These are phyloP conservation scores for Magnusiomyces sp. DNA, from an alignment of 1,139 yeast genomes.

Conservation along the genomic window DNA sequence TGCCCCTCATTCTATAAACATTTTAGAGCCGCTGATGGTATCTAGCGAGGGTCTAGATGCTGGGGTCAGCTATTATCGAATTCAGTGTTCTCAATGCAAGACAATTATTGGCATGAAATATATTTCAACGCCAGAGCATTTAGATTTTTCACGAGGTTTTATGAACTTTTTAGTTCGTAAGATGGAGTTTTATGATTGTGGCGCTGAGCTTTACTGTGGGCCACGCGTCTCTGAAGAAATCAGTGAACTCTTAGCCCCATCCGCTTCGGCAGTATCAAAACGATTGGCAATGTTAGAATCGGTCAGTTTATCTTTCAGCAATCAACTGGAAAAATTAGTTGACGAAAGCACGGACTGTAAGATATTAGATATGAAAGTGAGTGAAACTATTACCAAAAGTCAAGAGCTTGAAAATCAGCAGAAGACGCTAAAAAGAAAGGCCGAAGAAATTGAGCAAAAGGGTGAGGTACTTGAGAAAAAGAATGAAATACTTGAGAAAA, in stretches of 20 bases:
- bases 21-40: background rate
- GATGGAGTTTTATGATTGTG: slow-evolving; percentile 9
- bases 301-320: background rate
- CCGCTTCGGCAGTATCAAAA: slow-evolving; percentile 6
- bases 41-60: slow-evolving; percentile 5
- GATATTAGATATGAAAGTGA: background rate
- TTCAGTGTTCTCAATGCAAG: slow-evolving; percentile 7
- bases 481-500: background rate
- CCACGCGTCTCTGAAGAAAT: slow-evolving; percentile 5
- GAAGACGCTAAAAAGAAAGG: background rate
- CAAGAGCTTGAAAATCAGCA: background rate
- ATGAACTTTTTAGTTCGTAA: slow-evolving; percentile 7
- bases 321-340: background rate
- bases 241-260: slow-evolving; percentile 7
- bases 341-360: background rate
- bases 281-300: slow-evolving; percentile 11
- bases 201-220: background rate
- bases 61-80: slow-evolving; percentile 7
- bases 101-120: slow-evolving; percentile 8
- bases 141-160: slow-evolving; percentile 12
- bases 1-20: slow-evolving; percentile 8
- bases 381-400: background rate
- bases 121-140: slow-evolving; percentile 8
- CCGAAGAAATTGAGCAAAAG: background rate
- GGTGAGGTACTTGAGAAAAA: background rate